A percentile compares a stretch with the other conserved stretches of the same genome.
These are phyloP conservation scores for Lumnitzera littorea DNA, from an alignment of 345 rosid species.

Conservation along the genomic window DNA sequence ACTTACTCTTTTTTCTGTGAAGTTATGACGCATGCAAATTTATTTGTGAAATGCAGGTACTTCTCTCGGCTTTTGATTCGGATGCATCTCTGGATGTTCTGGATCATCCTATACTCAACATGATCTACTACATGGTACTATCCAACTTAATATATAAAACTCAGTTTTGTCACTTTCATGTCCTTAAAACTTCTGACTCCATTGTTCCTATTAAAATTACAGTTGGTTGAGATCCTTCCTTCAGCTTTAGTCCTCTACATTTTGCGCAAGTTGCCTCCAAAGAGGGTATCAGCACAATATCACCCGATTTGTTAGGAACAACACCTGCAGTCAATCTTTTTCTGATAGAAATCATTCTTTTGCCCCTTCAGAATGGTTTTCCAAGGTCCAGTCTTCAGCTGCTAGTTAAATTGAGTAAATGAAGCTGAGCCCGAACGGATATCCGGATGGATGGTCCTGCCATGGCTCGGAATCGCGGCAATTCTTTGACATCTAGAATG, in stretches of 20 bases:
- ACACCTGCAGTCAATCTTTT: not conserved
- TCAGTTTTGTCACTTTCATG: not conserved
- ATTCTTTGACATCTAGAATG: slow-evolving; percentile 10
- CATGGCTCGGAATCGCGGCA: slow-evolving; percentile 19
- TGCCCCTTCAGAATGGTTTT: slow-evolving; percentile 1
- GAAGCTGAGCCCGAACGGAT: slow-evolving; percentile 15
- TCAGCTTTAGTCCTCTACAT: slow-evolving; percentile 89
- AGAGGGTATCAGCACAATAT: slow-evolving; percentile 87
- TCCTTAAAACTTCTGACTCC: not conserved
- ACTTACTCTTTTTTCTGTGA: too few species aligned
- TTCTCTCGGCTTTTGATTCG: slow-evolving; percentile 70
- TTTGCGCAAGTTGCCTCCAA: slow-evolving; percentile 89
- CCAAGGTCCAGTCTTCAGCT: slow-evolving; percentile 10
- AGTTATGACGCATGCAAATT: not conserved
- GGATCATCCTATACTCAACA: slow-evolving; percentile 86
- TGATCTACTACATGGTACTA: slow-evolving; percentile 83
- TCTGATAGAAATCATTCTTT: slow-evolving; percentile 8
- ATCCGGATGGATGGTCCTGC: slow-evolving; percentile 18
- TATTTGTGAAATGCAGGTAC: slow-evolving; percentile 40
- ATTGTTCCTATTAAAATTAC: slow-evolving; percentile 15
- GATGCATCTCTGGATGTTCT: slow-evolving; percentile 80
- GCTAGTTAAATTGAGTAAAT: slow-evolving; percentile 7
- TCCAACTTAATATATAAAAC: not conserved
- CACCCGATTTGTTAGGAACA: slow-evolving; percentile 66
- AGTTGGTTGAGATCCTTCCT: slow-evolving; percentile 95